These are phyloP conservation scores for Tulasnella sp. DNA, from an alignment of 768 basidiomycete genomes.

Conservation along the genomic window DNA sequence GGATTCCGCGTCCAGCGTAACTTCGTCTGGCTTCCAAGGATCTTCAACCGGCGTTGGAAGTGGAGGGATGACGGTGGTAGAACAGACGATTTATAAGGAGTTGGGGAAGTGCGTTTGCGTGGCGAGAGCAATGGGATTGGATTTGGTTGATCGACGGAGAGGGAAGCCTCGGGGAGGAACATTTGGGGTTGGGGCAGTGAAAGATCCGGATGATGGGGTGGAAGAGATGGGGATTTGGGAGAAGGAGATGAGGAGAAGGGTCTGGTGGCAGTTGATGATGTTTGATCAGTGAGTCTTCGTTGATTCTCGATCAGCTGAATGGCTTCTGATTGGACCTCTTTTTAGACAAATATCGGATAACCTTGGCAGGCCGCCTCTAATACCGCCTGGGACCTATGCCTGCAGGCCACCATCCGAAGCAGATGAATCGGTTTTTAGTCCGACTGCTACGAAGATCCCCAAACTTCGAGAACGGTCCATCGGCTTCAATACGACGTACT, in stretches of 20 bases:
- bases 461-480: slow-evolving; percentile 34
- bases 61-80: slow-evolving; percentile 4
- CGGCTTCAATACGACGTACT: slow-evolving; percentile 44
- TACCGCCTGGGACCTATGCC: slow-evolving; percentile 54
- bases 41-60: slow-evolving; percentile 33
- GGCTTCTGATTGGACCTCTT: background rate
- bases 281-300: slow-evolving; percentile 62
- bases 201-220: background rate
- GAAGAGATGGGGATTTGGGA: slow-evolving; percentile 24
- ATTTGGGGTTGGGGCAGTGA: background rate
- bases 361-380: slow-evolving; percentile 58
- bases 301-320: background rate
- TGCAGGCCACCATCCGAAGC: slow-evolving; percentile 52
- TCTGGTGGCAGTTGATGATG: slow-evolving; percentile 79
- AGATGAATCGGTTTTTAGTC: slow-evolving; percentile 53
- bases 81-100: slow-evolving; percentile 32
- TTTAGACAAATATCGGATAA: slow-evolving; percentile 68
- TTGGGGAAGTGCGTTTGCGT: slow-evolving; percentile 67
- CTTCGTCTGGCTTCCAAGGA: slow-evolving; percentile 33
- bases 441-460: slow-evolving; percentile 48
- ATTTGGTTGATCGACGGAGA: slow-evolving; percentile 53
- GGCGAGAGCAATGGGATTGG: slow-evolving; percentile 62
- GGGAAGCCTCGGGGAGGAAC: slow-evolving; percentile 42
- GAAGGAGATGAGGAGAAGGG: slow-evolving; percentile 48
- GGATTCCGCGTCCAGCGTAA: slow-evolving; percentile 30